Base-by-base conservation (phyloP, 257 asterid genomes). In the Cinchona pubescens region DNA sequence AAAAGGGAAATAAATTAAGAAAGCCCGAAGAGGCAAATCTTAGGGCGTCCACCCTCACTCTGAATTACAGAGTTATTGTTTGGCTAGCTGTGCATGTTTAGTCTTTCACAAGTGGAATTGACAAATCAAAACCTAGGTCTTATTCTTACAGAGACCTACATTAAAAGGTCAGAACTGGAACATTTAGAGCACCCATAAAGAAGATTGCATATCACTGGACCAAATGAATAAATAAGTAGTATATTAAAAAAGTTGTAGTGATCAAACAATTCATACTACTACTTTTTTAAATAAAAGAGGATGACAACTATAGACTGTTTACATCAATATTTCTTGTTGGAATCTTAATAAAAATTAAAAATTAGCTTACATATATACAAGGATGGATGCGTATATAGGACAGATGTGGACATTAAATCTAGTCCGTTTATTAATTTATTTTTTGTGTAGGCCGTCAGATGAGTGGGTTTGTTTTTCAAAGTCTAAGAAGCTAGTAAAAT, bases 191-290 rank as follows among this genome's bases (percentile, higher is more conserved):
- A 56, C 40, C 73, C 66, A 72, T 23, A 59, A 14, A 29, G 63
- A 25, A 71, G 51, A 73, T 72, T 62, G 29, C 77, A 71, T 62
- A 71, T 78, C 81, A 76, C 59, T 67, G 81, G 58, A 62, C 40
- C 71, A 64, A 32, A 62, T 30, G 32, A 27, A 64, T 14, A 61
- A 69, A 60, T 63, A 30, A 29, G 40, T 71, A 15, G 1, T 40
- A 7, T 1, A 40, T 5, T n/a, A n/a, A n/a, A 76, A 27, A 4
- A 27, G 9, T 15, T 38, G 21, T 27, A 13, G 38, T 51, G 51
- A 27, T 67, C 72, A 61, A 21, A 77, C 71, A 15, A 77, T 71
- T 71, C 59, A 77, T 0, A 30, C 37, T 10, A 30, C 53, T 11
- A 64, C 64, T 32, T 0, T 3, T n/a, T 45, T 7, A 5, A 60